Conservation (phyloP, 768 basidiomycete genomes). For the Boletus reticulatus region DNA sequence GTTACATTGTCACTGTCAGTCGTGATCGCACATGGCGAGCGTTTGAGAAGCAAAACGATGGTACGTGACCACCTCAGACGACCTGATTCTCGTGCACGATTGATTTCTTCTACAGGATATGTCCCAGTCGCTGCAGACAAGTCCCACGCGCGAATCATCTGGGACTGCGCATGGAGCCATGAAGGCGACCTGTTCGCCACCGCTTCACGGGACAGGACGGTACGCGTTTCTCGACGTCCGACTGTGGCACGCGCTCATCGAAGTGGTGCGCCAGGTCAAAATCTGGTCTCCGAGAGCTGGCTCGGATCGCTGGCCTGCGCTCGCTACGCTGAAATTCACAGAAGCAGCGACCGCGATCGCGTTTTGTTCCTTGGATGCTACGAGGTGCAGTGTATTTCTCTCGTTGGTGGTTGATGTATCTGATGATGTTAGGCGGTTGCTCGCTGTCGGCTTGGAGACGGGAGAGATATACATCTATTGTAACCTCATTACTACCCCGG, state of each 20-base stretch:
- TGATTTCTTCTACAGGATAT: conserved; percentile 47
- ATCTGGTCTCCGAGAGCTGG: conserved; percentile 59
- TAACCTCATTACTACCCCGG: conserved; percentile 27
- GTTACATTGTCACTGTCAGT: conserved; percentile 77
- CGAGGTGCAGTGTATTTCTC: conserved; percentile 38
- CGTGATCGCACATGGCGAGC: conserved; percentile 92
- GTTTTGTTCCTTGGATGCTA: conserved; percentile 42
- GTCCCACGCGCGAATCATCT: conserved; percentile 89
- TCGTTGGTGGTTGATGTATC: not conserved
- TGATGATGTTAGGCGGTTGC: conserved; percentile 40
- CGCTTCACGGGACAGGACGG: conserved; percentile 93
- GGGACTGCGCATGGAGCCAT: conserved; percentile 89
- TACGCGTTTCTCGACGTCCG: conserved; percentile 31
- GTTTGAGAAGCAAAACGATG: conserved; percentile 51
- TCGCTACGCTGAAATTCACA: conserved; percentile 61
- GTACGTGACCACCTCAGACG: conserved; percentile 24
- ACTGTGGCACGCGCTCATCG: not conserved
- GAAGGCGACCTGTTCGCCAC: conserved; percentile 85
- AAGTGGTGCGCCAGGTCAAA: conserved; percentile 57
- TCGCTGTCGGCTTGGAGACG: conserved; percentile 85
- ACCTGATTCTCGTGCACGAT: not conserved
- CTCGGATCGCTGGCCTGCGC: conserved; percentile 50
- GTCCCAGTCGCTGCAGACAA: conserved; percentile 67
- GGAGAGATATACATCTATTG: conserved; percentile 71
- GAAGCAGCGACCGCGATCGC: conserved; percentile 86